Percentiles rank a stretch among this genome's conserved stretches.
phyloP scores from a whole-genome alignment of 345 rosid species.

The Eucalyptus polybractea region DNA sequence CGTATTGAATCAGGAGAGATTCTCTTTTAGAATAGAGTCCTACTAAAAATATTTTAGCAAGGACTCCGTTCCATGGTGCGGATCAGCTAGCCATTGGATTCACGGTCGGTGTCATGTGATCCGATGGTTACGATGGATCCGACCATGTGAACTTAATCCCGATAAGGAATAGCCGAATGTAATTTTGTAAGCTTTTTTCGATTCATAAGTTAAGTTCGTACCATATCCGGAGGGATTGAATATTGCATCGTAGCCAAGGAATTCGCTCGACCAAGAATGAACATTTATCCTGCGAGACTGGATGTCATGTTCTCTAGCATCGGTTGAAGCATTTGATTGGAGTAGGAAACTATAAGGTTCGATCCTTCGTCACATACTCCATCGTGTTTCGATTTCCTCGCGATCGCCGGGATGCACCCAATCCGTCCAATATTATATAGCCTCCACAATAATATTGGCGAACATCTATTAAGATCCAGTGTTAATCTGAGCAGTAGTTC shows the following conservation, averaged over 20 bases:
- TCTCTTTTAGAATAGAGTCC: too few relatives aligned
- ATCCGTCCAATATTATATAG: slow-evolving; percentile 23
- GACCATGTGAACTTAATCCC: neutral
- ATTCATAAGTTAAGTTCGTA: neutral
- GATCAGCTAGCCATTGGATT: neutral
- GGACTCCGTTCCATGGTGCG: neutral
- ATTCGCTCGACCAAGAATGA: slow-evolving; percentile 7
- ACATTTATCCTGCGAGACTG: slow-evolving; percentile 2
- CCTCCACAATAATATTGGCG: neutral
- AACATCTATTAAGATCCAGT: neutral
- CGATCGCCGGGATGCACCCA: slow-evolving; percentile 20
- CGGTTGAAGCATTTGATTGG: slow-evolving; percentile 8
- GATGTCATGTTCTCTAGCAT: slow-evolving; percentile 10
- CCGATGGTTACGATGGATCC: neutral
- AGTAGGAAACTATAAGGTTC: slow-evolving; percentile 4
- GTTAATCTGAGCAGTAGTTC: neutral
- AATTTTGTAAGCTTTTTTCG: neutral
- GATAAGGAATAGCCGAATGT: too few relatives aligned
- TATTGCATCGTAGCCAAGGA: slow-evolving; percentile 12
- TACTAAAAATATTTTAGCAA: neutral
- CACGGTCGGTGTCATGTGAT: neutral
- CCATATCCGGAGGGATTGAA: slow-evolving; percentile 20
- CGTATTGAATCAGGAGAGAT: neutral
- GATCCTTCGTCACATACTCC: slow-evolving; percentile 14
- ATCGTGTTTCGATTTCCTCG: neutral